A percentile compares a stretch with the other conserved stretches of the same genome.
These are phyloP conservation scores for Chondrus crispus DNA, from an alignment of 23 red algal species.

Conservation along the genomic window DNA sequence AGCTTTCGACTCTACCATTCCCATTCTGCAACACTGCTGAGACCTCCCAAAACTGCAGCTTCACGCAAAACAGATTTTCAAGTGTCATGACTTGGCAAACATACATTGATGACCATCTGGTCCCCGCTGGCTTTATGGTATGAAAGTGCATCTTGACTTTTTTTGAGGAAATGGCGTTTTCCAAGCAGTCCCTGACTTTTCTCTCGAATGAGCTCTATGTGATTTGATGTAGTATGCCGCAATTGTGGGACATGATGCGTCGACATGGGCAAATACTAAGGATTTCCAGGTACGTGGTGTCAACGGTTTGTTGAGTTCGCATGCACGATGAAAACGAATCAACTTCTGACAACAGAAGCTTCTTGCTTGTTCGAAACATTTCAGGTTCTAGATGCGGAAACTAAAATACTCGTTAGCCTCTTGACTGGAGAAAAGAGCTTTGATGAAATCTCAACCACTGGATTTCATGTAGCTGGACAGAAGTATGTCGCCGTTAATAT, in stretches of 20 bases:
- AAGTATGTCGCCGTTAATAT: background rate
- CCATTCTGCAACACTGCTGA: too few species aligned
- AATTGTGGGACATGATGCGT: slow-evolving; percentile 79
- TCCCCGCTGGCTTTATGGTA: slow-evolving; percentile 83
- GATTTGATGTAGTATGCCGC: slow-evolving; percentile 36
- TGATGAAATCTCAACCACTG: slow-evolving; percentile 22
- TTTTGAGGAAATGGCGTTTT: background rate
- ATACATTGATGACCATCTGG: slow-evolving; percentile 86
- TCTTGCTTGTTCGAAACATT: background rate
- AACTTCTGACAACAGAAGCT: too few species aligned
- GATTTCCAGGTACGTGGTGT: background rate
- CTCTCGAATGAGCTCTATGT: background rate
- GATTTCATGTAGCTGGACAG: slow-evolving; percentile 73
- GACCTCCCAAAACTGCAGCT: too few species aligned
- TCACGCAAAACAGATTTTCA: too few species aligned
- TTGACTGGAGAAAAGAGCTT: slow-evolving; percentile 11
- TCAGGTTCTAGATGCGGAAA: slow-evolving; percentile 55
- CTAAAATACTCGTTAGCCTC: slow-evolving; percentile 15
- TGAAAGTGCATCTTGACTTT: too few species aligned
- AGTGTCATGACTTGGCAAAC: slow-evolving; percentile 64
- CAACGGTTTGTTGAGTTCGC: background rate
- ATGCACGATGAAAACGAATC: background rate
- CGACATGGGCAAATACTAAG: slow-evolving; percentile 50
- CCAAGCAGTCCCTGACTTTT: background rate
- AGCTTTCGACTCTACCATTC: too few species aligned